A percentile compares a stretch with the other conserved stretches of the same genome.
These are phyloP conservation scores for Amesomyces nigricolor DNA, from an alignment of 2,329 filamentous ascomycete genomes.

Conservation along the genomic window DNA sequence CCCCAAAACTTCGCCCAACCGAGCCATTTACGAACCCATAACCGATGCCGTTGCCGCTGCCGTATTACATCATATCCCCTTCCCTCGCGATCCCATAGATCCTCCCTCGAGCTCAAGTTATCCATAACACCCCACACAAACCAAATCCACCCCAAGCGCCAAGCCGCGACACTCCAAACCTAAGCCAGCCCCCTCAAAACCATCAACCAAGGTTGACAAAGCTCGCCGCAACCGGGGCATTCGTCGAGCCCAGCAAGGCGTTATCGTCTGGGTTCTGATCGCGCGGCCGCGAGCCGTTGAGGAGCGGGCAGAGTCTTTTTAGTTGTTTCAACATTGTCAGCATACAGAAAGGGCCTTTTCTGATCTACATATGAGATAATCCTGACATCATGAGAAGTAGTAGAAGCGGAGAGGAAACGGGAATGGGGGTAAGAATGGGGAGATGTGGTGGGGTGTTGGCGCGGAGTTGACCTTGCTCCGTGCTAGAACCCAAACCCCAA, in stretches of 20 bases:
- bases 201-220: conserved; percentile 22
- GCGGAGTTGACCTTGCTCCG: too few species aligned
- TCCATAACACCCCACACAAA: not conserved
- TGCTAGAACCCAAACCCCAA: too few species aligned
- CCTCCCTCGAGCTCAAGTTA: not conserved
- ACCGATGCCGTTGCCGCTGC: not conserved
- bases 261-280: conserved; percentile 53
- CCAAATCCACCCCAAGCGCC: too few species aligned
- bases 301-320: conserved; percentile 71
- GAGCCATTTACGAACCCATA: too few species aligned
- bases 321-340: conserved; percentile 11
- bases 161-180: not conserved
- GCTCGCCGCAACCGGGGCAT: conserved; percentile 28
- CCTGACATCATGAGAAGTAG: too few species aligned
- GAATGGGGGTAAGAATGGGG: conserved; percentile 11
- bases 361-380: conserved; percentile 5
- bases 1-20: not conserved
- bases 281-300: conserved; percentile 73
- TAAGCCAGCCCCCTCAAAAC: not conserved
- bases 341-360: too few species aligned
- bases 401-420: conserved; percentile 24
- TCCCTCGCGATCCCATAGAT: not conserved
- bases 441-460: too few species aligned
- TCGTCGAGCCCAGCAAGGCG: conserved; percentile 28
- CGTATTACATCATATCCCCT: not conserved